Percentiles rank a stretch among this genome's conserved stretches.
These are phyloP conservation scores for Phenoliferia sp. DNA, from an alignment of 1,284 basidiomycete species.

Conservation along the genomic window DNA sequence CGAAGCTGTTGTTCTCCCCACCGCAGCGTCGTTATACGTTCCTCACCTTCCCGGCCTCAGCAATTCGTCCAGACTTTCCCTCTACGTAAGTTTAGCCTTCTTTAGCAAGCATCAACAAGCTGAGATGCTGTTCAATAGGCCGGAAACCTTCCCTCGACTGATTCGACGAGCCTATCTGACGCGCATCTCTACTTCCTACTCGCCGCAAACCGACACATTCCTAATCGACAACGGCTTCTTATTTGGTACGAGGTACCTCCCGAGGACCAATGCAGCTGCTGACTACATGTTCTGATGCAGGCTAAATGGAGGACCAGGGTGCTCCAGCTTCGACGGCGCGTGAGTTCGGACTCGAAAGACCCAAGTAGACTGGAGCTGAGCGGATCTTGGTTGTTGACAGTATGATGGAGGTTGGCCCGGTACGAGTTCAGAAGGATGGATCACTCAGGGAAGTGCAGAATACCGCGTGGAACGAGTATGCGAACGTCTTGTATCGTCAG, in stretches of 20 bases:
- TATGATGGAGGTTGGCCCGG: conserved; percentile 96
- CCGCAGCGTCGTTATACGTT: neutral
- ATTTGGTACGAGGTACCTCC: conserved; percentile 14
- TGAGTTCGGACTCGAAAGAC: neutral
- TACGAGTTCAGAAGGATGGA: conserved; percentile 49
- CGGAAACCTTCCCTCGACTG: neutral
- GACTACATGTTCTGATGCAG: neutral
- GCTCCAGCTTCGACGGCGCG: conserved; percentile 91
- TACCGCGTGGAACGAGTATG: conserved; percentile 93
- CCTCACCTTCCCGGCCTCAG: neutral
- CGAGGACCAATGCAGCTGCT: neutral
- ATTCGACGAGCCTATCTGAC: conserved; percentile 41
- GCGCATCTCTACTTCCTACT: conserved; percentile 87
- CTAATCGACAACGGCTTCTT: conserved; percentile 67
- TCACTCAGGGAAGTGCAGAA: conserved; percentile 73
- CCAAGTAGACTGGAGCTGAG: neutral
- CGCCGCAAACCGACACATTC: conserved; percentile 75
- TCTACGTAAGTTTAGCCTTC: neutral
- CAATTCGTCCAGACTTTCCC: neutral
- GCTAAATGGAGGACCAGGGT: conserved; percentile 64
- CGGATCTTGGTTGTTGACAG: neutral
- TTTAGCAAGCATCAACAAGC: neutral
- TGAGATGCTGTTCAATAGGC: no score
- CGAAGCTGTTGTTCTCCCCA: neutral
- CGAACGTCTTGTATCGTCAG: conserved; percentile 86